Percentiles rank a stretch among this genome's conserved stretches.
These are phyloP conservation scores for Auriscalpium microsporum DNA, from an alignment of 768 basidiomycete genomes.

Conservation along the genomic window DNA sequence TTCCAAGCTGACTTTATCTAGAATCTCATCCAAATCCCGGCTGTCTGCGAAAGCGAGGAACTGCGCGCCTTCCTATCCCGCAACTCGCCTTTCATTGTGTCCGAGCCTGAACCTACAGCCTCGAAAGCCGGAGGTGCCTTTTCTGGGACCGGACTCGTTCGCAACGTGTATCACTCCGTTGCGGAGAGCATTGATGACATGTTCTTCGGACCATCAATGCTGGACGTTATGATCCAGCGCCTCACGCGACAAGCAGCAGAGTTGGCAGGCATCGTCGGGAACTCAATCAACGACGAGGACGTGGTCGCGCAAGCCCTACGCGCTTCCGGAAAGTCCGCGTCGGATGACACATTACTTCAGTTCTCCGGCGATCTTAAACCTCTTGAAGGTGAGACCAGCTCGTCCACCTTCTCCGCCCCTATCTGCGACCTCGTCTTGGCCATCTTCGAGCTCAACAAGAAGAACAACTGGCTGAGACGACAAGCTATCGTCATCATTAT, in stretches of 20 bases:
- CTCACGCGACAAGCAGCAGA: slow-evolving; percentile 86
- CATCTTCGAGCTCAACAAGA: slow-evolving; percentile 90
- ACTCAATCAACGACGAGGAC: slow-evolving; percentile 75
- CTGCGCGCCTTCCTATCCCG: slow-evolving; percentile 81
- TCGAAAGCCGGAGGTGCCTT: slow-evolving; percentile 41
- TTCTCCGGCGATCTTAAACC: slow-evolving; percentile 74
- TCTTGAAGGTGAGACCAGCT: slow-evolving; percentile 80
- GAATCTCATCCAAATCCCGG: slow-evolving; percentile 65
- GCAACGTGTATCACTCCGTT: slow-evolving; percentile 84
- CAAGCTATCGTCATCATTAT: slow-evolving; percentile 96
- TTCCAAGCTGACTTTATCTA: slow-evolving; percentile 23
- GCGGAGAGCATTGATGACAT: slow-evolving; percentile 95
- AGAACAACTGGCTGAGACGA: slow-evolving; percentile 91
- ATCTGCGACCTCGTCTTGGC: slow-evolving; percentile 92
- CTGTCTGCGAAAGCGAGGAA: slow-evolving; percentile 75
- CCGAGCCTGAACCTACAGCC: slow-evolving; percentile 27
- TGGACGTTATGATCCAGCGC: slow-evolving; percentile 89
- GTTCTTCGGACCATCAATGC: slow-evolving; percentile 92
- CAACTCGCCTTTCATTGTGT: slow-evolving; percentile 72
- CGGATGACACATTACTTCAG: slow-evolving; percentile 64
- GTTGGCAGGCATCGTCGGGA: slow-evolving; percentile 75
- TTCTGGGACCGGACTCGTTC: slow-evolving; percentile 70
- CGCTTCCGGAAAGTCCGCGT: slow-evolving; percentile 53
- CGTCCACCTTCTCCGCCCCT: slow-evolving; percentile 83
- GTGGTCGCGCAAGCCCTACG: slow-evolving; percentile 73